A percentile compares a stretch with the other conserved stretches of the same genome.
Evolutionary conservation across 1,284 basidiomycete species (phyloP).

Genomic region (Flammula alnicola): DNA sequence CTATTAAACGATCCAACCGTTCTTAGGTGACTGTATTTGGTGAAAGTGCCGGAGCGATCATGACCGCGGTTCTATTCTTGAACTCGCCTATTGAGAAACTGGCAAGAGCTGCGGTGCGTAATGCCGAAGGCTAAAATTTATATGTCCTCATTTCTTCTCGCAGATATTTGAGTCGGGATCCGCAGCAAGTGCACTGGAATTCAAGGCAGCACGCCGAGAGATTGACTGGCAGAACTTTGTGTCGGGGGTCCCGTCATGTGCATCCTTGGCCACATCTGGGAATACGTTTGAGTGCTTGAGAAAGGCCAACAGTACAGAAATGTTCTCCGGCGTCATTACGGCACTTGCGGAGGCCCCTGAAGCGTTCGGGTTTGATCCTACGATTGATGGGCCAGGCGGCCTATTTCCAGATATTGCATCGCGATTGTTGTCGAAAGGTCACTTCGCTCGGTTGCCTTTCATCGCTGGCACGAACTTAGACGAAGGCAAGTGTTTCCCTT

Average conservation of each 20-base stretch:
- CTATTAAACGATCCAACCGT: neutral
- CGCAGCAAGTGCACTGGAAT: conserved; percentile 35
- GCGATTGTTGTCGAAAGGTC: conserved; percentile 34
- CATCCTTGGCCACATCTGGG: conserved; percentile 28
- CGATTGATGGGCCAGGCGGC: conserved; percentile 46
- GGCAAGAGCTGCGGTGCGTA: conserved; percentile 47
- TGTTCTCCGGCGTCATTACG: conserved; percentile 35
- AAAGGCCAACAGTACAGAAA: conserved; percentile 38
- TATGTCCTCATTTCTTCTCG: neutral
- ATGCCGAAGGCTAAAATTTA: neutral
- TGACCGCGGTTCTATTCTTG: conserved; percentile 45
- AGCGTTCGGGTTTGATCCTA: conserved; percentile 42
- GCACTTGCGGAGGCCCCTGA: conserved; percentile 30
- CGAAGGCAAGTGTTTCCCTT: conserved; percentile 40
- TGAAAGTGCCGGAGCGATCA: conserved; percentile 56
- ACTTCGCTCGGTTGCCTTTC: conserved; percentile 47
- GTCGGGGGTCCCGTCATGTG: conserved; percentile 41
- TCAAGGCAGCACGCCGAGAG: conserved; percentile 35
- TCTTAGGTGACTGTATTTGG: conserved; percentile 55
- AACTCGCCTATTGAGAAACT: conserved; percentile 43
- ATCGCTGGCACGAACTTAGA: conserved; percentile 54
- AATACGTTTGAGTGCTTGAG: conserved; percentile 47
- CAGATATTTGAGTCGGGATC: conserved; percentile 54
- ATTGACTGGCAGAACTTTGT: conserved; percentile 47
- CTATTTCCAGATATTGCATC: conserved; percentile 48